phyloP scores from a whole-genome alignment of 352 stramenopile species.

The Pythium inflatum region DNA sequence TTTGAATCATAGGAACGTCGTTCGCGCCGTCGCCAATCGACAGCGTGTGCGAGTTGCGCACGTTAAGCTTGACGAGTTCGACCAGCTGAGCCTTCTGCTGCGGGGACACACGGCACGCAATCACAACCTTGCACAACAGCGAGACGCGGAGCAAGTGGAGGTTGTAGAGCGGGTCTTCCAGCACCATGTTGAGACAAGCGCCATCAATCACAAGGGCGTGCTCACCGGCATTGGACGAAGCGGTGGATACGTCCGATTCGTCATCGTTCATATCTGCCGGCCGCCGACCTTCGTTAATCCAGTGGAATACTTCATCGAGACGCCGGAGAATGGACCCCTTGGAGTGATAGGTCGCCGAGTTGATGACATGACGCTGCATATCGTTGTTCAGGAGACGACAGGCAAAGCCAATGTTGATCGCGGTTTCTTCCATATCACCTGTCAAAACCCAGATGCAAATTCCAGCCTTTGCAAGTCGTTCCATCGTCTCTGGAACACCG shows the following conservation, averaged over 20 bases:
- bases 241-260: slow-evolving; percentile 31
- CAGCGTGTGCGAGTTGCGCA: slow-evolving; percentile 81
- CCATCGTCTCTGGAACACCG: slow-evolving; percentile 81
- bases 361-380: slow-evolving; percentile 92
- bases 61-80: slow-evolving; percentile 92
- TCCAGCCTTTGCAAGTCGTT: slow-evolving; percentile 67
- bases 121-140: slow-evolving; percentile 94
- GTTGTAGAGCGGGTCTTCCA: slow-evolving; percentile 75
- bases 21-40: slow-evolving; percentile 92
- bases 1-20: slow-evolving; percentile 92
- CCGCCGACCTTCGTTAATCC: slow-evolving; percentile 45
- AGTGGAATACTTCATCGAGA: slow-evolving; percentile 83
- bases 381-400: slow-evolving; percentile 91
- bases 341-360: slow-evolving; percentile 62
- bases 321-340: slow-evolving; percentile 63
- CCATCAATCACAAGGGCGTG: slow-evolving; percentile 96
- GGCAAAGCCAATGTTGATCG: slow-evolving; percentile 89
- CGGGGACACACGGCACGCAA: slow-evolving; percentile 97
- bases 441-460: slow-evolving; percentile 90
- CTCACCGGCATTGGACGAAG: slow-evolving; percentile 39
- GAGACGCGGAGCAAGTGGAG: slow-evolving; percentile 82
- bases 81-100: slow-evolving; percentile 98
- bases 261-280: slow-evolving; percentile 29
- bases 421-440: slow-evolving; percentile 90
- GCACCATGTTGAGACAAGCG: slow-evolving; percentile 83